Conservation (phyloP, 177 flowering plant genomes). For the Vitis hybrid region DNA sequence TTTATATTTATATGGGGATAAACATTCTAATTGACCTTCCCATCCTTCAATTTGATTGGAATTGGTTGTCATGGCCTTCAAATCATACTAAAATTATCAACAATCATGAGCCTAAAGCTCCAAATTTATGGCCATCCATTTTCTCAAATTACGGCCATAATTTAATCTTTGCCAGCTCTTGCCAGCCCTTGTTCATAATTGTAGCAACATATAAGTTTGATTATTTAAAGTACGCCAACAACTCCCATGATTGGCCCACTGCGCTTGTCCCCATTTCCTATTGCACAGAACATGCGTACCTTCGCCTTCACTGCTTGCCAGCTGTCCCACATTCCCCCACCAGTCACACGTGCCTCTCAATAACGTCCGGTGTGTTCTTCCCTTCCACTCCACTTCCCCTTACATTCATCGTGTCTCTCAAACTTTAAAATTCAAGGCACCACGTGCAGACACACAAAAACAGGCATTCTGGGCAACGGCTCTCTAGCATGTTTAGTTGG, state of each 20-base stretch:
- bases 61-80: too few relatives aligned
- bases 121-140: not conserved
- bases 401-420: not conserved
- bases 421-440: not conserved
- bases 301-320: not conserved
- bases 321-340: not conserved
- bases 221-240: not conserved
- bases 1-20: too few relatives aligned
- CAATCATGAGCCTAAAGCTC: not conserved
- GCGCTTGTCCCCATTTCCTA: not conserved
- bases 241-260: not conserved
- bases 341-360: constrained; percentile 4
- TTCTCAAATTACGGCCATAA: not conserved
- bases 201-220: not conserved
- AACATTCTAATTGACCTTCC: too few relatives aligned
- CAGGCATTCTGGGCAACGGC: not conserved
- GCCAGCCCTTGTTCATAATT: constrained; percentile 14
- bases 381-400: not conserved
- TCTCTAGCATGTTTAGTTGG: constrained; percentile 16
- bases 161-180: constrained; percentile 15
- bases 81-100: not conserved
- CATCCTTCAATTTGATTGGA: too few relatives aligned
- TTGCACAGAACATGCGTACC: not conserved
- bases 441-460: constrained; percentile 6
- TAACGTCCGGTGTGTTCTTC: not conserved